Evolutionary conservation across 2,329 filamentous ascomycete species (phyloP).

Genomic region (Aschersonia sp.): DNA sequence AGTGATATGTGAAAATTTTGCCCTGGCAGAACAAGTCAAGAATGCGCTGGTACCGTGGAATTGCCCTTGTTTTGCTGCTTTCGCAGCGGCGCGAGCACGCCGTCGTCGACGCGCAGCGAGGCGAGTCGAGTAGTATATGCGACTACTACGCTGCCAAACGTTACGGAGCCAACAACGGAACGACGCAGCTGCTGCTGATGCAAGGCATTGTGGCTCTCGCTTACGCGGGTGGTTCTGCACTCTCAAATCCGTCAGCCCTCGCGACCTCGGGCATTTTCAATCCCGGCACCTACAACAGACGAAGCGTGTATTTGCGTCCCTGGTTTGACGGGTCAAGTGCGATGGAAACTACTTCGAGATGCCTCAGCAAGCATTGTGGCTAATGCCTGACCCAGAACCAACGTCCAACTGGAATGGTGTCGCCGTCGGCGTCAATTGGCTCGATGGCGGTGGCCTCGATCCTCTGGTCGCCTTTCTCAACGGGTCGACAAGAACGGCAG

Average conservation of each 20-base stretch:
- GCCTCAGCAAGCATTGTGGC: background rate
- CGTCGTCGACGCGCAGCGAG: background rate
- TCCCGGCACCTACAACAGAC: slow-evolving; percentile 8
- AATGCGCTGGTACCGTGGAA: too few species aligned
- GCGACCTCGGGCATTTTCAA: slow-evolving; percentile 15
- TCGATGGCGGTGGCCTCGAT: slow-evolving; percentile 13
- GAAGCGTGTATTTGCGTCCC: slow-evolving; percentile 10
- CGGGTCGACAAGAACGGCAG: slow-evolving; percentile 7
- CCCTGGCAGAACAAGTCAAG: too few species aligned
- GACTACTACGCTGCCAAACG: slow-evolving; percentile 14
- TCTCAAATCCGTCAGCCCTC: slow-evolving; percentile 5
- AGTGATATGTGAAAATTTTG: too few species aligned
- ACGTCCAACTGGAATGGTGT: slow-evolving; percentile 14
- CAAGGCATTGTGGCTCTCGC: slow-evolving; percentile 14
- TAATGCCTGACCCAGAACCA: slow-evolving; percentile 3
- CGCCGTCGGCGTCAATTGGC: slow-evolving; percentile 13
- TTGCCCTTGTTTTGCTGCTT: too few species aligned
- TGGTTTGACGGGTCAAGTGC: slow-evolving; percentile 17
- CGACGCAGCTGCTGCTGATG: slow-evolving; percentile 13
- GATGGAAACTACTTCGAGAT: background rate
- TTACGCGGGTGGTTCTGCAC: slow-evolving; percentile 10
- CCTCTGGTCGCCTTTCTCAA: slow-evolving; percentile 12
- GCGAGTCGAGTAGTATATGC: slow-evolving; percentile 9
- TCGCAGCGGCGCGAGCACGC: background rate
- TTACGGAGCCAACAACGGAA: slow-evolving; percentile 11